Conservation (phyloP, 2,329 filamentous ascomycete genomes). For the Aureobasidium sp. region DNA sequence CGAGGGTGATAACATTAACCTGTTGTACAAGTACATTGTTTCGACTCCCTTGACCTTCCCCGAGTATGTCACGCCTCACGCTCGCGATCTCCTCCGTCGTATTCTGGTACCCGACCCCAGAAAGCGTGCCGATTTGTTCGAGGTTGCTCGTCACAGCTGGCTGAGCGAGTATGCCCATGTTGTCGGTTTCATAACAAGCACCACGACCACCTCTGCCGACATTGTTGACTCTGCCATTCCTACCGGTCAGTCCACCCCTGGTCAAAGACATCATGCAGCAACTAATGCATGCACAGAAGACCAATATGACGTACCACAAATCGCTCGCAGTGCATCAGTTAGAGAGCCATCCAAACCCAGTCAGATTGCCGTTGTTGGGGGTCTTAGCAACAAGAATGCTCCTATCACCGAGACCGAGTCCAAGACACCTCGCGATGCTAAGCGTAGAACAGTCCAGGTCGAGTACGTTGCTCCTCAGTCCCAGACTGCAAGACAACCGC, state of each 20-base stretch:
- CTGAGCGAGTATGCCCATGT: conserved; percentile 94
- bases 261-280: not conserved
- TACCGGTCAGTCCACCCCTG: conserved; percentile 33
- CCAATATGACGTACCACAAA: conserved; percentile 49
- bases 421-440: conserved; percentile 68
- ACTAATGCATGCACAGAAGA: conserved; percentile 32
- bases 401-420: conserved; percentile 62
- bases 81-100: conserved; percentile 79
- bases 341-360: conserved; percentile 70
- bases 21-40: conserved; percentile 98
- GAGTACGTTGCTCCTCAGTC: conserved; percentile 93
- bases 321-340: conserved; percentile 86
- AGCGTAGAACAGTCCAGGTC: conserved; percentile 90
- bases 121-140: conserved; percentile 90
- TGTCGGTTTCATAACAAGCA: conserved; percentile 94
- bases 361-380: conserved; percentile 41
- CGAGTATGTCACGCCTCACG: conserved; percentile 97
- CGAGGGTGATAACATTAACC: conserved; percentile 97
- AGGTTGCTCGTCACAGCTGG: conserved; percentile 97
- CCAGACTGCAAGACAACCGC: conserved; percentile 66
- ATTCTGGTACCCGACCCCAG: conserved; percentile 93
- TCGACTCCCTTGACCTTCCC: conserved; percentile 95
- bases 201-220: conserved; percentile 77
- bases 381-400: conserved; percentile 63
- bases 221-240: conserved; percentile 71